A percentile compares a stretch with the other conserved stretches of the same genome.
Conservation (phyloP, 805 yeast genomes). For the Candida broadrunensis region DNA sequence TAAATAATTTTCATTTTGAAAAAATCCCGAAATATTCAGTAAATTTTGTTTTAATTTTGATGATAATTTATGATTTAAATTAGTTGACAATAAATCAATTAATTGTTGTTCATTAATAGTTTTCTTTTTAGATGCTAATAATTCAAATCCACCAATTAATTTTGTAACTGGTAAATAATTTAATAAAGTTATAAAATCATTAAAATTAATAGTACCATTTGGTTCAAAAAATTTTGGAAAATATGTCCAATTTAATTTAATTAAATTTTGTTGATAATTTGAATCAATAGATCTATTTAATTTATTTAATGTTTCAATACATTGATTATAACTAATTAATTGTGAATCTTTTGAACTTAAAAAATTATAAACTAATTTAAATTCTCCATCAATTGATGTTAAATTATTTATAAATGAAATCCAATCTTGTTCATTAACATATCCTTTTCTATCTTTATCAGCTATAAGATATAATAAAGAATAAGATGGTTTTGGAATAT, state of each 20-base stretch:
- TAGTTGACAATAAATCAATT: slow-evolving; percentile 29
- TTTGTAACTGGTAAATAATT: slow-evolving; percentile 45
- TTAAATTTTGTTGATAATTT: slow-evolving; percentile 35
- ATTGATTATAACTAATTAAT: slow-evolving; percentile 29
- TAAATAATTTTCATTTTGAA: slow-evolving; percentile 10
- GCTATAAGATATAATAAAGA: slow-evolving; percentile 73
- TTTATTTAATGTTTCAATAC: slow-evolving; percentile 30
- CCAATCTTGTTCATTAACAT: slow-evolving; percentile 69
- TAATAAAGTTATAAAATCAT: slow-evolving; percentile 38
- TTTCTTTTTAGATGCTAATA: slow-evolving; percentile 29
- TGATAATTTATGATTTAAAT: slow-evolving; percentile 41
- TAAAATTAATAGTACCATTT: slow-evolving; percentile 31
- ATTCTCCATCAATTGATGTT: slow-evolving; percentile 26
- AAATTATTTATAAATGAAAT: slow-evolving; percentile 58
- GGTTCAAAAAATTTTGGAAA: slow-evolving; percentile 40
- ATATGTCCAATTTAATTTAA: slow-evolving; percentile 43
- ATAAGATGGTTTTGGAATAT: slow-evolving; percentile 34
- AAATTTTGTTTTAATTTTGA: slow-evolving; percentile 34
- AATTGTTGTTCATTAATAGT: slow-evolving; percentile 29
- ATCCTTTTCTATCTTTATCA: slow-evolving; percentile 70
- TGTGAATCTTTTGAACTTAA: slow-evolving; percentile 13
- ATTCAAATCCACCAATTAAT: slow-evolving; percentile 41
- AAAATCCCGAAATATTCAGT: slow-evolving; percentile 32
- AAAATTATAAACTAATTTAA: slow-evolving; percentile 23
- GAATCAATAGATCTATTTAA: slow-evolving; percentile 42